Percentiles rank a stretch among this genome's conserved stretches.
Evolutionary conservation across 1,139 yeast species (phyloP).

Genomic region (Pichia sp.): DNA sequence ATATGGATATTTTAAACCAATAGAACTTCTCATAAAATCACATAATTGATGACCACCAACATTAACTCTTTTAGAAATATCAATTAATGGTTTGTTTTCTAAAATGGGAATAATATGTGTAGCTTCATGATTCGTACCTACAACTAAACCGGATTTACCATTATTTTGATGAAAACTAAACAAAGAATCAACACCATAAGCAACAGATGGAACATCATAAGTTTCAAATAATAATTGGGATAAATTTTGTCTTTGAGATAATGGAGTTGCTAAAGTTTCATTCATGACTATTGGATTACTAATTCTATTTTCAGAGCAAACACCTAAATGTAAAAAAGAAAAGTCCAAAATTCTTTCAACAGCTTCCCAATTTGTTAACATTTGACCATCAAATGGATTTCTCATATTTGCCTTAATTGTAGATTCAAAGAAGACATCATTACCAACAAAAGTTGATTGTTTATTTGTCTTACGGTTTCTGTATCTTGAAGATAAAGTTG

Average conservation of each 20-base stretch:
- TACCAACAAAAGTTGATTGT: constrained; percentile 71
- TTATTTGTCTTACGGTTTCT: constrained; percentile 69
- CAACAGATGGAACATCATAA: constrained; percentile 65
- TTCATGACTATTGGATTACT: constrained; percentile 80
- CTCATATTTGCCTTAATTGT: constrained; percentile 62
- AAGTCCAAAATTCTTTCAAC: constrained; percentile 80
- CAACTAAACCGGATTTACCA: constrained; percentile 57
- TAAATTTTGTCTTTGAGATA: constrained; percentile 64
- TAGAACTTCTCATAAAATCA: constrained; percentile 54
- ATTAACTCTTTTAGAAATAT: constrained; percentile 73
- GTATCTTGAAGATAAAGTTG: constrained; percentile 64
- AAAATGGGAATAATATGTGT: constrained; percentile 80
- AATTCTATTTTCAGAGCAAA: constrained; percentile 49
- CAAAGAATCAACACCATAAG: constrained; percentile 76
- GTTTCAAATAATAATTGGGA: constrained; percentile 81
- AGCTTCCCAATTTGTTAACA: constrained; percentile 89
- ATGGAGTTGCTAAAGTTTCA: constrained; percentile 68
- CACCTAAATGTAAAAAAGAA: constrained; percentile 73
- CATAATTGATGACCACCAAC: constrained; percentile 86
- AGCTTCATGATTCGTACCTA: constrained; percentile 78
- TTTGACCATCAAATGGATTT: constrained; percentile 81
- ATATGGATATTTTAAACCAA: constrained; percentile 82
- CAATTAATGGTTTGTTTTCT: constrained; percentile 56
- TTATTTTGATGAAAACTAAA: constrained; percentile 54
- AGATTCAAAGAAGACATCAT: constrained; percentile 70